Base-by-base conservation (phyloP, 306 rosid species). In the Canavalia ensiformis region DNA sequence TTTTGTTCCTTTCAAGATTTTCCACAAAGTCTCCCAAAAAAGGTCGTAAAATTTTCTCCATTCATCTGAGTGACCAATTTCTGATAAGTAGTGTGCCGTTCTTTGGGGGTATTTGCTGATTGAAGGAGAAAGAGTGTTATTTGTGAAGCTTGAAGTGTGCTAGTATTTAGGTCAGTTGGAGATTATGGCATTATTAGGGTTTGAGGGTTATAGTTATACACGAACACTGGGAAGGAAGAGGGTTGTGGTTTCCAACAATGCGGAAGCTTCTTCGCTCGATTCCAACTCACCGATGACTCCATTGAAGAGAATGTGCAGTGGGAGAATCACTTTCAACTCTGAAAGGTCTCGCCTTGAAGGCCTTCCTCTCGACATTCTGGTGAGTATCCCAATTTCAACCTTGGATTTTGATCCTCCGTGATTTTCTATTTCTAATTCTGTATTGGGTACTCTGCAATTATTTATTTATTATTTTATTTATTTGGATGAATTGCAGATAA, bases 321-420 rank as follows among this genome's bases (percentile, higher is more conserved):
- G 72, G 25, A 72, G 44, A 7, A 5, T 83, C 66, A 65, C 10
- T 42, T 31, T 28, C 11, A 81, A 66, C 35, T 45, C 83, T 57
- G 90, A 84, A 3, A 84, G 29, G 68, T 87, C 93, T 74, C 79
- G 35, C 54, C 88, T 94, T 8, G 94, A 95, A 84, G 84, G 91
- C 46, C 79, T 92, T 67, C 97, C 97, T 47, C 89, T 60, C 55
- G 97, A 95, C 29, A 28, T 95, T 84, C 87, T 92, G 89, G 98
- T 94, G 9, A 89, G 97, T 84, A 8, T 46, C 34, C 39, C 33
- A 1, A 39, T 78, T 58, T 57, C 52, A 31, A 65, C 45, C 49
- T 77, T 39, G 4, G 1, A 9, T 62, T 79, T 51, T 72, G 4
- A 9, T 37, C 5, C 0, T n/a, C 28, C 37, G 8, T 28, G 3